These are phyloP conservation scores for Boletus tylopilopsis DNA, from an alignment of 768 basidiomycete species.

Conservation along the genomic window DNA sequence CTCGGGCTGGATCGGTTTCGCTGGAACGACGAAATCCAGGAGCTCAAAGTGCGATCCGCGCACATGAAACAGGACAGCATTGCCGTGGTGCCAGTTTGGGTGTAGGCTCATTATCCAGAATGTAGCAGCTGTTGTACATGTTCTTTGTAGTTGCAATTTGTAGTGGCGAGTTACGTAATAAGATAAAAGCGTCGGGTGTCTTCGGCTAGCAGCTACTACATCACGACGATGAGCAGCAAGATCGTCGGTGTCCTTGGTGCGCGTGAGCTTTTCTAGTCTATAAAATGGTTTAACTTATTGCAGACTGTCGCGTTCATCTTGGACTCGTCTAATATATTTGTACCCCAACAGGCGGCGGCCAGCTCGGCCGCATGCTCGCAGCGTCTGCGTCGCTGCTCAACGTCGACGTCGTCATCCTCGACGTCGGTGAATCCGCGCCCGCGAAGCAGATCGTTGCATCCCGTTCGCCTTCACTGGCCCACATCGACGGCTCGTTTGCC, in stretches of 20 bases:
- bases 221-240: constrained; percentile 23
- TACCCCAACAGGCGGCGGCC: constrained; percentile 76
- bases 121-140: too few relatives aligned
- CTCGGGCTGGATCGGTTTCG: constrained; percentile 24
- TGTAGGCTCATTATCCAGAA: too few relatives aligned
- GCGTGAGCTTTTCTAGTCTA: constrained; percentile 18
- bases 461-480: constrained; percentile 42
- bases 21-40: constrained; percentile 18
- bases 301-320: constrained; percentile 8
- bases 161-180: too few relatives aligned
- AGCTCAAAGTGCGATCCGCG: not conserved
- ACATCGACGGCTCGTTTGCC: constrained; percentile 88
- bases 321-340: constrained; percentile 2
- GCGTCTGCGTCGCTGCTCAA: constrained; percentile 86
- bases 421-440: constrained; percentile 72
- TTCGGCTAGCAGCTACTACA: too few relatives aligned
- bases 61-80: constrained; percentile 22
- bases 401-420: constrained; percentile 79
- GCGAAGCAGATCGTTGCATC: constrained; percentile 85
- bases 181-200: too few relatives aligned
- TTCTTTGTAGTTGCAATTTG: too few relatives aligned
- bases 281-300: constrained; percentile 4
- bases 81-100: constrained; percentile 18
- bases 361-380: constrained; percentile 96
- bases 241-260: constrained; percentile 28